Base-by-base conservation (phyloP, 1,284 basidiomycete genomes). In the Microbotryum intermedium region DNA sequence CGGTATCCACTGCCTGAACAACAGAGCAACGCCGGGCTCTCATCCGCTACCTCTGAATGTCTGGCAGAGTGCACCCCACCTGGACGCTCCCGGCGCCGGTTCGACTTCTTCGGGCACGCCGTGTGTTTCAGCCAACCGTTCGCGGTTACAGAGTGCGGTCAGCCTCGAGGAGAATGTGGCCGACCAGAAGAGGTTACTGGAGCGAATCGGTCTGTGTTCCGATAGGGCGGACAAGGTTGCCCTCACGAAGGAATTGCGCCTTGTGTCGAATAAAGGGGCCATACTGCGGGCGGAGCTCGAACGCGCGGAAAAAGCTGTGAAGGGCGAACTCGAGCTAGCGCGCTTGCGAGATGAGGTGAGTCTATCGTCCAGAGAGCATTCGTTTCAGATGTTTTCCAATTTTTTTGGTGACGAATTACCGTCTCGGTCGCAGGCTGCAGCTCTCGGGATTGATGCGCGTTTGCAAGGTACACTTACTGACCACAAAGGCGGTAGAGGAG, bases 161-260 rank as follows among this genome's bases (percentile, higher is more conserved):
- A 29, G n/a, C 3, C 50, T 48, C 50, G 47, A 25, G 30, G 23
- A 29, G 6, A 58, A 53, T 47, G 60, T 57, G 21, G 13, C 52
- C 2, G 23, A 44, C 34, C 61, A 66, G 46, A 48, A 45, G 9
- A 30, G 20, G 16, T 30, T 64, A 3, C 51, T 64, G 18, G n/a
- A 10, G 11, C 8, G 43, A 23, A 13, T 64, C 2, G 57, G 58
- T 1, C 21, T 20, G 21, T n/a, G 26, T 4, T 26, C 28, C 28
- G 45, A 28, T 16, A 42, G 23, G 25, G 29, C 21, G 42, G 39
- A 48, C 23, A 56, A 23, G 44, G 46, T 26, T n/a, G 54, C 30
- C 16, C 9, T 61, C 6, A 47, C 57, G 54, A n/a, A 16, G 10
- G 6, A n/a, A 18, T 8, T 61, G 1, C 21, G 23, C 16, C 5